Percentiles rank a stretch among this genome's conserved stretches.
Conservation (phyloP, 108 stramenopile species). For the Fragilaria crotonensis region DNA sequence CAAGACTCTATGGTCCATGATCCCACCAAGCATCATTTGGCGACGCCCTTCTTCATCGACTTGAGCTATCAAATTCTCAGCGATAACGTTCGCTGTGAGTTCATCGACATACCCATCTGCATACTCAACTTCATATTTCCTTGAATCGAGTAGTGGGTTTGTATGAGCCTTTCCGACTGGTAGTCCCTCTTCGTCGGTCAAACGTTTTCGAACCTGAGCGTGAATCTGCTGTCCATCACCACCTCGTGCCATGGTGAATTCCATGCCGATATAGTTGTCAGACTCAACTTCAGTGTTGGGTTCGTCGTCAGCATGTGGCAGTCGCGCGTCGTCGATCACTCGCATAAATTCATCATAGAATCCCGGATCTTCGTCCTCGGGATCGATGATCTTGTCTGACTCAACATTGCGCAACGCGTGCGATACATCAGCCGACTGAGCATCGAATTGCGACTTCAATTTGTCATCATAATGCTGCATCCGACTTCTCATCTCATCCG, state of each 20-base stretch:
- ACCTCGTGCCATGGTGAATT: conserved; percentile 8
- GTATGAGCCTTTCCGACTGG: conserved; percentile 6
- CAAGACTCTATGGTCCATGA: conserved; percentile 27
- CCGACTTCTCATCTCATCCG: neutral
- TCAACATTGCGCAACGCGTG: neutral
- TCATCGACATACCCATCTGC: conserved; percentile 8
- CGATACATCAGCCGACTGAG: neutral
- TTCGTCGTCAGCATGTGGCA: conserved; percentile 26
- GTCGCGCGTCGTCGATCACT: conserved; percentile 2
- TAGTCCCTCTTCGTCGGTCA: conserved; percentile 7
- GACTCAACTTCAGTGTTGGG: too few species aligned
- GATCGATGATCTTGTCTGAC: neutral
- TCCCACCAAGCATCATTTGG: conserved; percentile 6
- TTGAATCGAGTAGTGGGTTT: conserved; percentile 13
- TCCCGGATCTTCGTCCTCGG: conserved; percentile 2
- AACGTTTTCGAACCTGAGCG: conserved; percentile 13
- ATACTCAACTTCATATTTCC: conserved; percentile 18
- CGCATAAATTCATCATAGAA: neutral
- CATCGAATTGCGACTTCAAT: neutral
- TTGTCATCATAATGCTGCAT: neutral
- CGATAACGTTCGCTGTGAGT: conserved; percentile 14
- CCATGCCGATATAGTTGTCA: conserved; percentile 16
- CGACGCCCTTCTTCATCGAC: conserved; percentile 17
- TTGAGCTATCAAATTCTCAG: conserved; percentile 10
- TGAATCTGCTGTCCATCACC: conserved; percentile 5